A percentile compares a stretch with the other conserved stretches of the same genome.
Evolutionary conservation across 257 asterid genomes (phyloP).

Genomic region (Primulina tabacum): DNA sequence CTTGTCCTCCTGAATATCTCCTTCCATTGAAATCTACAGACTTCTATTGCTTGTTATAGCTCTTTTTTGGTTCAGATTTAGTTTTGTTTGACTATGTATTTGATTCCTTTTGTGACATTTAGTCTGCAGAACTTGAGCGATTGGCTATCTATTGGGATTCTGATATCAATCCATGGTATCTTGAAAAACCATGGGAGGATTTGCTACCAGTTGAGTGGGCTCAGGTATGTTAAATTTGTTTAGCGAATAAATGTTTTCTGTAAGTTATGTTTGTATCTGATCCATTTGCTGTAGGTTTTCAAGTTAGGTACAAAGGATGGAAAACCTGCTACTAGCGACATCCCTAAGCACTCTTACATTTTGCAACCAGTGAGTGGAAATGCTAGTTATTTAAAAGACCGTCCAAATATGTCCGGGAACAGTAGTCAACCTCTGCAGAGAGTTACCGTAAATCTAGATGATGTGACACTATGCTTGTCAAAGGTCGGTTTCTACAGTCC

Average conservation of each 20-base stretch:
- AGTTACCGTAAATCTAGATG: slow-evolving; percentile 83
- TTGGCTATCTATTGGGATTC: slow-evolving; percentile 87
- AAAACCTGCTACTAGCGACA: slow-evolving; percentile 51
- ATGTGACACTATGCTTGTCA: slow-evolving; percentile 90
- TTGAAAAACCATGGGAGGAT: slow-evolving; percentile 74
- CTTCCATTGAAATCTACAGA: not conserved
- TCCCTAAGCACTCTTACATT: slow-evolving; percentile 63
- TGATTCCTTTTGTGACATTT: slow-evolving; percentile 26
- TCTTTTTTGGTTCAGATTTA: not conserved
- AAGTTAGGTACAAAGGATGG: slow-evolving; percentile 81
- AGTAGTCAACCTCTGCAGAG: slow-evolving; percentile 65
- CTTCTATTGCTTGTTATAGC: slow-evolving; percentile 8
- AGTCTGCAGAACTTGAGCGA: slow-evolving; percentile 89
- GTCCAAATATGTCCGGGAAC: slow-evolving; percentile 47
- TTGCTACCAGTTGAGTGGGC: slow-evolving; percentile 79
- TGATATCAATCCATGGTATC: slow-evolving; percentile 74
- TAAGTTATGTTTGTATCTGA: slow-evolving; percentile 23
- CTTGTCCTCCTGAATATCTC: not conserved
- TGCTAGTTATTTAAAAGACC: slow-evolving; percentile 80
- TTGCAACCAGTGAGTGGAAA: slow-evolving; percentile 93
- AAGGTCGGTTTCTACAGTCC: slow-evolving; percentile 46
- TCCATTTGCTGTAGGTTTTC: slow-evolving; percentile 57
- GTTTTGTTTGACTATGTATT: slow-evolving; percentile 16
- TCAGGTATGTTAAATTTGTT: slow-evolving; percentile 56
- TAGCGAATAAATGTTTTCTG: slow-evolving; percentile 16